phyloP scores from a whole-genome alignment of 441 rosid species.

The Eugenia klotzschiana region DNA sequence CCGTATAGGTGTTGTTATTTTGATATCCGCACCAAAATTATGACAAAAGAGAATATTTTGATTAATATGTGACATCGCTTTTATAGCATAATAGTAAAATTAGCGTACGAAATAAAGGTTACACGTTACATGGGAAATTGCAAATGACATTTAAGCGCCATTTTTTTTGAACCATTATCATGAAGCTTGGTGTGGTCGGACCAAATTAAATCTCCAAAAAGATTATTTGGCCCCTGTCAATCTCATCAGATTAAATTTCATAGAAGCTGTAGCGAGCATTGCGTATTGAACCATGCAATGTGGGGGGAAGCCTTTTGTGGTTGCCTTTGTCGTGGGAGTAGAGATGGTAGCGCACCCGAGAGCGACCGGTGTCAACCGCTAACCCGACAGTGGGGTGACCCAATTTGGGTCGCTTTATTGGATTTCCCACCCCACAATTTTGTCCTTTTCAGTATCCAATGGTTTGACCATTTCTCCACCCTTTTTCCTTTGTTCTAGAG shows the following conservation, averaged over 20 bases:
- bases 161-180: background rate
- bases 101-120: no score
- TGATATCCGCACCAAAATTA: accelerated
- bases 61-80: background rate
- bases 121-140: accelerated
- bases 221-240: background rate
- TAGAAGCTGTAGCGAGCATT: background rate
- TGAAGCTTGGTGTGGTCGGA: background rate
- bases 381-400: background rate
- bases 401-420: background rate
- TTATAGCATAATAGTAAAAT: accelerated
- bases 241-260: background rate
- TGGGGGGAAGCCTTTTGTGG: background rate
- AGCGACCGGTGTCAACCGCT: background rate
- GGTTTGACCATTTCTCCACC: background rate
- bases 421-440: background rate
- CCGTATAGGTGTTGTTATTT: background rate
- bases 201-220: background rate
- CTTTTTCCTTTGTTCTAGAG: background rate
- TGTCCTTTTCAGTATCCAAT: background rate
- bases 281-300: background rate
- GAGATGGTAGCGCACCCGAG: background rate
- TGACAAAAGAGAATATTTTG: background rate
- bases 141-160: background rate
- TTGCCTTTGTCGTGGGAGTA: background rate